A percentile compares a stretch with the other conserved stretches of the same genome.
These are phyloP conservation scores for Calophaca sinica DNA, from an alignment of 306 rosid species.

Conservation along the genomic window DNA sequence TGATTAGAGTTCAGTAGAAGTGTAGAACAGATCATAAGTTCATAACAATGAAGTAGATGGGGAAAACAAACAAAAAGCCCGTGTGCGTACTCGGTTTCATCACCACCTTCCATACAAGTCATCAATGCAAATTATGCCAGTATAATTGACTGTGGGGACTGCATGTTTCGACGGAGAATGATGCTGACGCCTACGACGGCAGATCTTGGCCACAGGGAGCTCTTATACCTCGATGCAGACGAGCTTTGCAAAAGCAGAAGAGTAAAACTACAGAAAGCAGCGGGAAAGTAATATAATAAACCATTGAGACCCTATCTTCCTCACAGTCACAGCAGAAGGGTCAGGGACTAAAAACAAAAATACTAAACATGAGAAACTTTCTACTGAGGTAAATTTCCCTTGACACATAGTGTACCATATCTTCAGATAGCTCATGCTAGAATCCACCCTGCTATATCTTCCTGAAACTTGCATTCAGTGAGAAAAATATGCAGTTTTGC, in stretches of 20 bases:
- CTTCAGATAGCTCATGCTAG: neutral
- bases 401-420: constrained; percentile 1
- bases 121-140: neutral
- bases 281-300: neutral
- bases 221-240: neutral
- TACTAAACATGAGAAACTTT: neutral
- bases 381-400: neutral
- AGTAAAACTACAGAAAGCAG: neutral
- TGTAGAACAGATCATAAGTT: neutral
- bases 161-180: neutral
- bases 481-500: neutral
- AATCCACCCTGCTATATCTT: neutral
- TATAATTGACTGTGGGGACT: neutral
- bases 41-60: neutral
- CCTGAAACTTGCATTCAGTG: neutral
- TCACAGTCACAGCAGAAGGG: neutral
- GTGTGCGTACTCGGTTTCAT: neutral
- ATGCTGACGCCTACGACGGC: neutral
- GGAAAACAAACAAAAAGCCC: neutral
- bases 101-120: neutral
- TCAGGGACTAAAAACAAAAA: neutral
- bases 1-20: neutral
- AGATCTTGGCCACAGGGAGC: neutral
- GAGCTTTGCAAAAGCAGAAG: neutral
- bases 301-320: neutral